These are phyloP conservation scores for Ceratobasidium papillatum DNA, from an alignment of 1,284 basidiomycete genomes.

Conservation along the genomic window DNA sequence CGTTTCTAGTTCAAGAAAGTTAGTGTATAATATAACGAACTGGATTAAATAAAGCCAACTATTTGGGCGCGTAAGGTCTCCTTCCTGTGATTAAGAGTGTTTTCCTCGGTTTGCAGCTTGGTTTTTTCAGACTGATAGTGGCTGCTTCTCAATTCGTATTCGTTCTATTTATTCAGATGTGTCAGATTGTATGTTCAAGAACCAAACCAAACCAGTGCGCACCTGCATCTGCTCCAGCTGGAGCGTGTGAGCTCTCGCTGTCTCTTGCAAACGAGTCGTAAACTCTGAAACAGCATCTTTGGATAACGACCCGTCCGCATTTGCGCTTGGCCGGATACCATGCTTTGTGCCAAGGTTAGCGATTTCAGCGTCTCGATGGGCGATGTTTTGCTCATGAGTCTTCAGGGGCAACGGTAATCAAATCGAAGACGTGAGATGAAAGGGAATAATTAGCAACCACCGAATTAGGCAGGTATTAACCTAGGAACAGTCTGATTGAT, in stretches of 20 bases:
- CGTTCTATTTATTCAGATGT: constrained; percentile 35
- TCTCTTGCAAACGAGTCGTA: constrained; percentile 65
- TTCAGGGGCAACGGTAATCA: constrained; percentile 50
- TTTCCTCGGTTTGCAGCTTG: constrained; percentile 45
- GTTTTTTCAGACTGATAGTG: constrained; percentile 51
- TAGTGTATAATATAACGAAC: constrained; percentile 5
- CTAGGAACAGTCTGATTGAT: not conserved
- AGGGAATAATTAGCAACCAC: constrained; percentile 19
- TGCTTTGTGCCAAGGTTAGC: constrained; percentile 64
- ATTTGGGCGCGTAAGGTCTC: constrained; percentile 38
- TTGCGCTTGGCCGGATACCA: constrained; percentile 35
- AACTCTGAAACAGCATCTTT: constrained; percentile 77
- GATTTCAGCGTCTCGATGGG: constrained; percentile 78
- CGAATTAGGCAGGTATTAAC: not conserved
- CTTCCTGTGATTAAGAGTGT: constrained; percentile 41
- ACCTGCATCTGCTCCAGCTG: constrained; percentile 73
- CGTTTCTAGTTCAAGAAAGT: constrained; percentile 54
- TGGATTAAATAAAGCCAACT: constrained; percentile 55
- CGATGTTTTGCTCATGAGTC: constrained; percentile 79
- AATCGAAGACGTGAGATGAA: not conserved
- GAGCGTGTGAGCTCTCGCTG: constrained; percentile 63
- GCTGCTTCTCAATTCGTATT: constrained; percentile 41
- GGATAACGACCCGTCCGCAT: constrained; percentile 57
- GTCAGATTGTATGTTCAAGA: not conserved
- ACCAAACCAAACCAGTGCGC: constrained; percentile 25